Evolutionary conservation across 169 alveolate species (phyloP).

Genomic region (Cryptosporidium sp.): DNA sequence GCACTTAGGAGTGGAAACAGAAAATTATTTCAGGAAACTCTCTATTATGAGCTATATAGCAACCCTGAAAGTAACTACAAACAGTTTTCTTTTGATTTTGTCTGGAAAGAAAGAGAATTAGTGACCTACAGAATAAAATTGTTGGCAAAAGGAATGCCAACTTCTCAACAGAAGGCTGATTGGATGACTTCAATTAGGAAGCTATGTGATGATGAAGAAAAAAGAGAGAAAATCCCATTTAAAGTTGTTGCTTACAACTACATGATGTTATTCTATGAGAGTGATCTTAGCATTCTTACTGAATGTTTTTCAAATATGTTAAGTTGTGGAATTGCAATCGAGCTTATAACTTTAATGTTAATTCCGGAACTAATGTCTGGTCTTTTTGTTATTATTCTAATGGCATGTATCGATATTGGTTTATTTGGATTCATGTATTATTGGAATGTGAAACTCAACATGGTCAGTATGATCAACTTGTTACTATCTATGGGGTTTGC

Average conservation of each 20-base stretch:
- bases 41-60: conserved; percentile 77
- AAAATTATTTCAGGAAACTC: conserved; percentile 77
- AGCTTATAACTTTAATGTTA: conserved; percentile 78
- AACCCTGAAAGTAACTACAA: conserved; percentile 79
- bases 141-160: conserved; percentile 79
- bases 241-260: conserved; percentile 78
- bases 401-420: conserved; percentile 81
- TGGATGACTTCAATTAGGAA: conserved; percentile 79
- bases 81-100: conserved; percentile 80
- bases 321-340: conserved; percentile 81
- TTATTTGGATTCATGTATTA: conserved; percentile 83
- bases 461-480: conserved; percentile 82
- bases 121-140: conserved; percentile 78
- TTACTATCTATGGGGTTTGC: conserved; percentile 83
- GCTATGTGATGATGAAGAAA: conserved; percentile 42
- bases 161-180: conserved; percentile 80
- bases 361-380: conserved; percentile 82
- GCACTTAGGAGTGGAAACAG: conserved; percentile 79
- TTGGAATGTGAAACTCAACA: conserved; percentile 81
- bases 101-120: conserved; percentile 81
- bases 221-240: conserved; percentile 68
- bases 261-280: conserved; percentile 83
- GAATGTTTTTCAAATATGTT: conserved; percentile 80
- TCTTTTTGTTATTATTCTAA: conserved; percentile 78
- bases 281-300: conserved; percentile 79